A percentile compares a stretch with the other conserved stretches of the same genome.
These are phyloP conservation scores for Cladosporium velox DNA, from an alignment of 2,329 filamentous ascomycete genomes.

Conservation along the genomic window DNA sequence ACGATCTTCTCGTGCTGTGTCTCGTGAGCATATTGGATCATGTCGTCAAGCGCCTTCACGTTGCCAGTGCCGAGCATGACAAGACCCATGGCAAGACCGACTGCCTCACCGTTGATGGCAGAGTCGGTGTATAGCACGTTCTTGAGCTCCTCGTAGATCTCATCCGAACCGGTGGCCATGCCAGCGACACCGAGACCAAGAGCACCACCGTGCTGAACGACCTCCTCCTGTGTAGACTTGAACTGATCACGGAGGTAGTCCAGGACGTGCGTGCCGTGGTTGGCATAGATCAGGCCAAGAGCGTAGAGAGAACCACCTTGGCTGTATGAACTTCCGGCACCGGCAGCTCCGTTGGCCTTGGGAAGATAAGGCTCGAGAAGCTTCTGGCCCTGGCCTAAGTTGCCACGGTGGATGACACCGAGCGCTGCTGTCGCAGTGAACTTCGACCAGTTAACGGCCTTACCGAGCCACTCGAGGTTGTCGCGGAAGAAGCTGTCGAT, in stretches of 20 bases:
- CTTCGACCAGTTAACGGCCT: constrained; percentile 99
- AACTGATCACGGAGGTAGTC: constrained; percentile 78
- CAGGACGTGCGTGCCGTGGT: constrained; percentile 88
- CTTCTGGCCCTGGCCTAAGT: constrained; percentile 89
- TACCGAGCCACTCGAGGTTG: constrained; percentile 96
- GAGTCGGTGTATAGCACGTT: constrained; percentile 89
- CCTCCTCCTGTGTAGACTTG: constrained; percentile 76
- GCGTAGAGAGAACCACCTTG: constrained; percentile 95
- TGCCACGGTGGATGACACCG: constrained; percentile 94
- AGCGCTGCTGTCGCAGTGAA: constrained; percentile 96
- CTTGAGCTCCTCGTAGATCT: constrained; percentile 89
- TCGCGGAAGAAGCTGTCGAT: constrained; percentile 99
- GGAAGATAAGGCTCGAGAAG: constrained; percentile 93
- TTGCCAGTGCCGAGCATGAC: constrained; percentile 99
- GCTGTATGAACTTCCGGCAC: constrained; percentile 83
- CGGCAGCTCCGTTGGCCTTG: constrained; percentile 68
- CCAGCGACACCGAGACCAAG: constrained; percentile 93
- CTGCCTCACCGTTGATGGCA: constrained; percentile 93
- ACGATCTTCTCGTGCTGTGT: constrained; percentile 99
- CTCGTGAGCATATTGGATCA: constrained; percentile 97
- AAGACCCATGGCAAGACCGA: constrained; percentile 92
- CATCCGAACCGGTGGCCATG: constrained; percentile 91
- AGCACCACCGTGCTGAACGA: constrained; percentile 95
- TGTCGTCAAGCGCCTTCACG: constrained; percentile 86
- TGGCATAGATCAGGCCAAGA: constrained; percentile 93